phyloP scores from a whole-genome alignment of 2,329 filamentous ascomycete genomes.

The Salinomyces thailandicus region DNA sequence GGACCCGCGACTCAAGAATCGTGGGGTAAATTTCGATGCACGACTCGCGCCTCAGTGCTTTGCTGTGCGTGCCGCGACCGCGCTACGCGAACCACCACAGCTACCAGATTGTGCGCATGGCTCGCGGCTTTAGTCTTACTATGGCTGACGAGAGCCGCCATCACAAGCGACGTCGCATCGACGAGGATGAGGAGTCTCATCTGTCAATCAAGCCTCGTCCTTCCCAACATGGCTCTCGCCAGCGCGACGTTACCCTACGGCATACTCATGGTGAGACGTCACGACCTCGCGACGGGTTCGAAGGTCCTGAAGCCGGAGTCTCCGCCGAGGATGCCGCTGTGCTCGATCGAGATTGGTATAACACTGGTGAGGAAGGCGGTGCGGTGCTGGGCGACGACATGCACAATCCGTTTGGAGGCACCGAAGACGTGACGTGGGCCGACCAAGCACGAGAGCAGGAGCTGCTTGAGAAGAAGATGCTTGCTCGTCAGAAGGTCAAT shows the following conservation, averaged over 20 bases:
- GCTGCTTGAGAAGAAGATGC: conserved; percentile 68
- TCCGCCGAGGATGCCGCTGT: conserved; percentile 60
- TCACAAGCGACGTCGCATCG: conserved; percentile 57
- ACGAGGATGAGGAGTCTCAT: conserved; percentile 42
- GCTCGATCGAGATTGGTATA: conserved; percentile 88
- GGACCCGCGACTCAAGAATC: too few species aligned
- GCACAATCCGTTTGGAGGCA: conserved; percentile 83
- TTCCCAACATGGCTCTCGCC: conserved; percentile 7
- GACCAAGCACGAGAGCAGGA: conserved; percentile 66
- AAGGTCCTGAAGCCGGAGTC: conserved; percentile 49
- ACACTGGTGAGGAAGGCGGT: conserved; percentile 64
- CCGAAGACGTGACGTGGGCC: conserved; percentile 55
- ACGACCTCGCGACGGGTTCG: conserved; percentile 48
- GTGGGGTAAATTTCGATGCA: too few species aligned
- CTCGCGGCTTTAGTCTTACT: too few species aligned
- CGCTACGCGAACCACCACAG: too few species aligned
- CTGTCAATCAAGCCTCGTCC: conserved; percentile 32
- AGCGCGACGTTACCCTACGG: conserved; percentile 16
- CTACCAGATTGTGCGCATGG: too few species aligned
- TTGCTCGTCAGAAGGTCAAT: conserved; percentile 33
- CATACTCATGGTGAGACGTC: conserved; percentile 12
- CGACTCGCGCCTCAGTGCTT: too few species aligned
- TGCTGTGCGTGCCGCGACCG: too few species aligned
- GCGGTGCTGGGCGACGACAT: conserved; percentile 82
- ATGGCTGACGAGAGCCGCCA: conserved; percentile 36